phyloP scores from a whole-genome alignment of 2,329 filamentous ascomycete genomes.

The Metarhizium sp. region DNA sequence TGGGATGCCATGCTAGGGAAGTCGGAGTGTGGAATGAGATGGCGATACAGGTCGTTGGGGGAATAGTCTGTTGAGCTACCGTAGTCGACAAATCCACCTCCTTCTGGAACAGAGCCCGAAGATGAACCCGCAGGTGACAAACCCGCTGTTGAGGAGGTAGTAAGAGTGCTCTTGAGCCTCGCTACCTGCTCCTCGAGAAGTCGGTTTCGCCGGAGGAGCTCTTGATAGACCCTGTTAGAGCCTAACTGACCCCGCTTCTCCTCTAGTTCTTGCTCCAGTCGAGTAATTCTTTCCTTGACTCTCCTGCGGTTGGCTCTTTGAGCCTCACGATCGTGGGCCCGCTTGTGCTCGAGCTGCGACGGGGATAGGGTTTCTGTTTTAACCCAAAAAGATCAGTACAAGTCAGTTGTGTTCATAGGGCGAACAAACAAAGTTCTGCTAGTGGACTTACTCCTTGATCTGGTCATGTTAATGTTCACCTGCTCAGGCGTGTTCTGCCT shows the following conservation, averaged over 20 bases:
- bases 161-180: background rate
- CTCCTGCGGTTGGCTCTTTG: conserved; percentile 2
- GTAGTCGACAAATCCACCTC: background rate
- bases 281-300: conserved; percentile 1
- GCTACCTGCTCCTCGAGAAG: conserved; percentile 1
- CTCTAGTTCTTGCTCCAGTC: background rate
- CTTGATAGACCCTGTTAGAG: background rate
- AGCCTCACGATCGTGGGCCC: conserved; percentile 3
- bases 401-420: background rate
- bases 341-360: conserved; percentile 1
- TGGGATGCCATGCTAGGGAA: background rate
- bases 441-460: background rate
- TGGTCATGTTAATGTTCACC: background rate
- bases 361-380: background rate
- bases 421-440: too few species aligned
- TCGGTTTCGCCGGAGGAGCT: conserved; percentile 2
- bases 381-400: background rate
- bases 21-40: background rate
- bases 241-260: background rate
- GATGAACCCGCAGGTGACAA: background rate
- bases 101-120: background rate
- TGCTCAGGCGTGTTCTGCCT: background rate
- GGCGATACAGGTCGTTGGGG: background rate
- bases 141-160: background rate
- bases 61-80: background rate